Evolutionary conservation across 805 yeast species (phyloP), one percentile per base, ranked within the genome.

Genomic region (Tetrapisispora pingtungensis): DNA sequence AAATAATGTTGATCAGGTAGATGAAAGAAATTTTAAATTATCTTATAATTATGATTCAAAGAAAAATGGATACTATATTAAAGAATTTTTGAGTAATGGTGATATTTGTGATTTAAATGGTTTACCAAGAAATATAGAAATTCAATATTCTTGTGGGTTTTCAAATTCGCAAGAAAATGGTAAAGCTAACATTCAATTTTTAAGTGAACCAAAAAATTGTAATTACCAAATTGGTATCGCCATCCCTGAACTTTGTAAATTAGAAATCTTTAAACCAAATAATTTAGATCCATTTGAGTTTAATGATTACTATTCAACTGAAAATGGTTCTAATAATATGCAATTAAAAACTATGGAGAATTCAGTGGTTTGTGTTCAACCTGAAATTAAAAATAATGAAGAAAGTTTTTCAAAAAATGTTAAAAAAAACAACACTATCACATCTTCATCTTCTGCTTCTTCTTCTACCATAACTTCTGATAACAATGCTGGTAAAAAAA

Each of bases 41-140:
- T 43, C 47, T 5, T 53, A 66, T 19, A 53, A 51, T 33, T 37
- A 37, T 28, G 40, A 28, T 37, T 37, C 33, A 10, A 37, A 37
- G 13, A 54, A 62, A 18, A 65, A 63, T n/a, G 56, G 61, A 35
- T 57, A 58, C 35, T 61, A 62, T 39, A 46, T 64, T 3, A 58
- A 58, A 40, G 59, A 62, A 36, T 36, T 46, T 12, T 56, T 79
- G 57, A 62, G 61, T 46, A 45, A 64, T 59, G 93, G 90, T 7
- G 73, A 73, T 17, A 43, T 65, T 4, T 83, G 93, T 61, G 84
- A 78, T 52, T 56, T 78, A 40, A 80, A 84, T 0, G 69, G 69
- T 2, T 57, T 62, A 22, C 74, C 74, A 2, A 69, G 90, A 42
- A 55, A 66, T 3, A 65, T 75, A 3, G 83, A 79, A 46, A 63